Evolutionary conservation across 495 filamentous ascomycete genomes (phyloP).

Genomic region (Penicilliopsis zonata): DNA sequence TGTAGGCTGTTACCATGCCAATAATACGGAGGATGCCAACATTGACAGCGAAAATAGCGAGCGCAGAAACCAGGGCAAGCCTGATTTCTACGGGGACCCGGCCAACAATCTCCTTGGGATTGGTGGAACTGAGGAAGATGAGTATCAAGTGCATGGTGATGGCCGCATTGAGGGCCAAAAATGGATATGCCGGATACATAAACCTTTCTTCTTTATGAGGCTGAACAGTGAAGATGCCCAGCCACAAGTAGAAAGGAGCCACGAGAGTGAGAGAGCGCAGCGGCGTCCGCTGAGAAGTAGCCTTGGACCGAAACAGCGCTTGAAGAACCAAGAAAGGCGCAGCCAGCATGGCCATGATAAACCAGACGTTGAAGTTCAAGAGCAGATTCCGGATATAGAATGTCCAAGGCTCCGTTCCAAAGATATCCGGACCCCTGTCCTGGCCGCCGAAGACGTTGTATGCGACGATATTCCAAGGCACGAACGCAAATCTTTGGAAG

Average conservation of each 20-base stretch:
- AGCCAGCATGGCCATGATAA: slow-evolving; percentile 65
- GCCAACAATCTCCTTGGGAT: slow-evolving; percentile 50
- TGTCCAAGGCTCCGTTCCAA: slow-evolving; percentile 92
- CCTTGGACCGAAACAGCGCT: slow-evolving; percentile 23
- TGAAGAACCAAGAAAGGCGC: slow-evolving; percentile 49
- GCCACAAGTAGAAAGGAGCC: slow-evolving; percentile 88
- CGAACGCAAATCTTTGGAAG: slow-evolving; percentile 63
- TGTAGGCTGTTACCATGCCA: slow-evolving; percentile 79
- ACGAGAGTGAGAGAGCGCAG: slow-evolving; percentile 66
- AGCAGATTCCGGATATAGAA: slow-evolving; percentile 90
- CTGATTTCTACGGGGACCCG: slow-evolving; percentile 62
- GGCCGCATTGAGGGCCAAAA: slow-evolving; percentile 86
- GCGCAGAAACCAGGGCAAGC: slow-evolving; percentile 41
- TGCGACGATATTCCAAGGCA: slow-evolving; percentile 84
- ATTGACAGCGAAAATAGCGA: slow-evolving; percentile 45
- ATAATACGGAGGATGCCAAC: slow-evolving; percentile 58
- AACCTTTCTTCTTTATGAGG: slow-evolving; percentile 98
- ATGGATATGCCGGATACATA: slow-evolving; percentile 95
- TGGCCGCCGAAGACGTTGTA: slow-evolving; percentile 86
- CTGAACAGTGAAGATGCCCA: slow-evolving; percentile 79
- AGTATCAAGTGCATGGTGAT: slow-evolving; percentile 70
- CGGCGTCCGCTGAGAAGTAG: slow-evolving; percentile 31
- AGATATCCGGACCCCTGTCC: slow-evolving; percentile 78
- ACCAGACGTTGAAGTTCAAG: slow-evolving; percentile 94
- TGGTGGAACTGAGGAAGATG: slow-evolving; percentile 52